phyloP scores from a whole-genome alignment of 768 basidiomycete species.

The Phylloporus arenicola region DNA sequence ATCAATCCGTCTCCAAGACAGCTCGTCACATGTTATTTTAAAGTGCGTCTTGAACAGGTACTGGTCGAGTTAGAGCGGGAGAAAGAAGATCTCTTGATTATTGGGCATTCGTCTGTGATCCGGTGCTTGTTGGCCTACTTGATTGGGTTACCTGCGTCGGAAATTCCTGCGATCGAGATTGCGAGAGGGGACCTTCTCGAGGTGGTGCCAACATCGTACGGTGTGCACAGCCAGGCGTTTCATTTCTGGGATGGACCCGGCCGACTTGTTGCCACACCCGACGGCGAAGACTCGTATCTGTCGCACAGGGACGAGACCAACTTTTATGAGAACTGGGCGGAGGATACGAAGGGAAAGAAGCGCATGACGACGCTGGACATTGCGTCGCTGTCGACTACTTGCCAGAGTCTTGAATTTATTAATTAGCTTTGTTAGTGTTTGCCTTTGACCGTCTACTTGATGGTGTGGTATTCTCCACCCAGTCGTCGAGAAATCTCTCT shows the following conservation, averaged over 20 bases:
- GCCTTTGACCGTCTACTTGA: conserved; percentile 16
- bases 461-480: conserved; percentile 63
- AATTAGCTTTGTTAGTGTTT: background rate
- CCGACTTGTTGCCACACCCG: conserved; percentile 38
- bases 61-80: conserved; percentile 93
- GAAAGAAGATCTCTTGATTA: conserved; percentile 91
- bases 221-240: conserved; percentile 84
- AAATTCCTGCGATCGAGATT: conserved; percentile 97
- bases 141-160: conserved; percentile 89
- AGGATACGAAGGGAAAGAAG: conserved; percentile 63
- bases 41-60: conserved; percentile 90
- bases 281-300: conserved; percentile 28
- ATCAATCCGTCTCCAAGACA: background rate
- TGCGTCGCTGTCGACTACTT: conserved; percentile 19
- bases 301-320: conserved; percentile 58
- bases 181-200: conserved; percentile 96
- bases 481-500: conserved; percentile 71
- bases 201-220: conserved; percentile 82
- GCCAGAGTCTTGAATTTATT: background rate
- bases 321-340: conserved; percentile 87
- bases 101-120: conserved; percentile 96
- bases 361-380: conserved; percentile 30
- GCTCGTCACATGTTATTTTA: background rate
- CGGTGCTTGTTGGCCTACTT: conserved; percentile 91
- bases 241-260: conserved; percentile 93